Conservation (phyloP, 108 stramenopile species). For the Phaeodactylum tricornutum region DNA sequence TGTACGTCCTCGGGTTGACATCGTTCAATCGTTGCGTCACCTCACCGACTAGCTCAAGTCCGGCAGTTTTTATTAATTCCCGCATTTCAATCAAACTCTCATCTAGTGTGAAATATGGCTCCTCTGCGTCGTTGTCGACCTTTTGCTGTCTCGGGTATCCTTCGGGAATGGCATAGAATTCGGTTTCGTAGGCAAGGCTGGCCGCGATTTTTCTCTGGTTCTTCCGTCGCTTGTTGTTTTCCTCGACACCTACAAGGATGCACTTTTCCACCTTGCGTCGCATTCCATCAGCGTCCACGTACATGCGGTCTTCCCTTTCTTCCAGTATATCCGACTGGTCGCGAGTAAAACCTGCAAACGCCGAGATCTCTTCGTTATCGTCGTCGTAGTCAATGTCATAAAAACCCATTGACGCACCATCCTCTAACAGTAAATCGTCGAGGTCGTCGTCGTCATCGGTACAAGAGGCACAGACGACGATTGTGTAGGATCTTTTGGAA, state of each 20-base stretch:
- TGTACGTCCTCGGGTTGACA: slow-evolving; percentile 87
- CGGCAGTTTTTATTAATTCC: slow-evolving; percentile 86
- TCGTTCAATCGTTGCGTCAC: slow-evolving; percentile 85
- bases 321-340: slow-evolving; percentile 62
- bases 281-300: slow-evolving; percentile 36
- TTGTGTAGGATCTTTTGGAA: no score
- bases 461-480: no score
- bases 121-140: slow-evolving; percentile 11
- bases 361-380: slow-evolving; percentile 1
- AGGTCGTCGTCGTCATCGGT: no score
- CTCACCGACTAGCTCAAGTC: slow-evolving; percentile 60
- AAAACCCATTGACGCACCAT: no score
- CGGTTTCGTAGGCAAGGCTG: not conserved
- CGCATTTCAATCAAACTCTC: slow-evolving; percentile 92
- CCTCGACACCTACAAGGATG: slow-evolving; percentile 76
- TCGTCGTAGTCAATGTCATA: slow-evolving; percentile 22
- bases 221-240: slow-evolving; percentile 34
- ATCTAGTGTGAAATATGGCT: slow-evolving; percentile 65
- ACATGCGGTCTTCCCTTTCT: slow-evolving; percentile 77
- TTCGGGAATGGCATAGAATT: slow-evolving; percentile 6
- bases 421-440: no score
- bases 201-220: not conserved
- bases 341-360: slow-evolving; percentile 22
- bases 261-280: slow-evolving; percentile 48
- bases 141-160: no score